phyloP scores from a whole-genome alignment of 2,329 filamentous ascomycete species.

The Phialemoniopsis sp. region DNA sequence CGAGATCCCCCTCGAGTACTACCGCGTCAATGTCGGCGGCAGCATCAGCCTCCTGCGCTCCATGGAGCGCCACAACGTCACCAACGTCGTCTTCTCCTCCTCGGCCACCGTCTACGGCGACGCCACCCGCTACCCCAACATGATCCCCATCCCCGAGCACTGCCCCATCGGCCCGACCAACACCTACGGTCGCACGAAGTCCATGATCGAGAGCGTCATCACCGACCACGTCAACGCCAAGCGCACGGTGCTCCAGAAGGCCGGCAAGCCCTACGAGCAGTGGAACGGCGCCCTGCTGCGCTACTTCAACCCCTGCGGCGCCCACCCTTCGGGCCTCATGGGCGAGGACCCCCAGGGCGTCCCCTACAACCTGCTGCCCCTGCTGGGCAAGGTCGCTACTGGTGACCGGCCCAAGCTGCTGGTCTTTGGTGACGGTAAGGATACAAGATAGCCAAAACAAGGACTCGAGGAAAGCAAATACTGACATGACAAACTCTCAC shows the following conservation, averaged over 20 bases:
- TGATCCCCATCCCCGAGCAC: constrained; percentile 97
- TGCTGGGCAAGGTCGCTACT: constrained; percentile 93
- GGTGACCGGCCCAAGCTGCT: constrained; percentile 91
- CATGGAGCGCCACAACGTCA: constrained; percentile 87
- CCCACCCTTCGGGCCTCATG: constrained; percentile 94
- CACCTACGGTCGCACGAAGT: constrained; percentile 96
- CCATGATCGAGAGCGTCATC: constrained; percentile 86
- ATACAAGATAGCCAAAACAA: too few relatives aligned
- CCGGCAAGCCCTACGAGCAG: constrained; percentile 69
- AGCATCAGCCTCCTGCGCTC: constrained; percentile 80
- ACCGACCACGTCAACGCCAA: constrained; percentile 86
- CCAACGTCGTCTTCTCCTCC: constrained; percentile 97
- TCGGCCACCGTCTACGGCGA: constrained; percentile 98
- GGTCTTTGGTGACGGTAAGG: constrained; percentile 86
- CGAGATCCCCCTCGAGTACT: constrained; percentile 95
- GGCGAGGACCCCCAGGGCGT: constrained; percentile 95
- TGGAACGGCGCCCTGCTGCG: constrained; percentile 93
- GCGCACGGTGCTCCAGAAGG: constrained; percentile 77
- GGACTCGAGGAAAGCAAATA: too few relatives aligned
- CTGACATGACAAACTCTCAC: too few relatives aligned
- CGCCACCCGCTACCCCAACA: constrained; percentile 90
- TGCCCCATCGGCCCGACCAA: constrained; percentile 97
- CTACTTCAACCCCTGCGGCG: constrained; percentile 97
- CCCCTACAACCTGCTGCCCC: constrained; percentile 90
- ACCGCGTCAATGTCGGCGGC: constrained; percentile 92